Evolutionary conservation across 2,329 filamentous ascomycete species (phyloP).

Genomic region (Hypoxylon sp.): DNA sequence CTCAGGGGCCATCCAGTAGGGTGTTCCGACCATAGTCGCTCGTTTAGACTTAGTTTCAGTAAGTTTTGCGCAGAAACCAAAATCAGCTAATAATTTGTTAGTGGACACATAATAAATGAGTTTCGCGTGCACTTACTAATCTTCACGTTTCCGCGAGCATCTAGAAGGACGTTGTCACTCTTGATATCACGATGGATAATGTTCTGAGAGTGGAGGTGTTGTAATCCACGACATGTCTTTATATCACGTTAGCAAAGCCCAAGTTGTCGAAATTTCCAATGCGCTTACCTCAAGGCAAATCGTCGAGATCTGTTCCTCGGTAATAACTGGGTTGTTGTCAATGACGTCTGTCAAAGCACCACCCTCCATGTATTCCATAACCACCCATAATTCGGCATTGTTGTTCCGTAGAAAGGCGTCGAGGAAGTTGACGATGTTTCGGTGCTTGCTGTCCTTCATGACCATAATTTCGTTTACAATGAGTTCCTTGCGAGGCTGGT

Average conservation of each 20-base stretch:
- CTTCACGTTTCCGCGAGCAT: slow-evolving; percentile 95
- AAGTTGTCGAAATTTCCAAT: background rate
- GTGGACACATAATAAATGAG: slow-evolving; percentile 39
- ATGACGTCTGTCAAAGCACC: slow-evolving; percentile 98
- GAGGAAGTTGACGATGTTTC: slow-evolving; percentile 98
- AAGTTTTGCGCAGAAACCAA: slow-evolving; percentile 98
- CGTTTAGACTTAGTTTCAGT: slow-evolving; percentile 97
- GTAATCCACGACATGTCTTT: slow-evolving; percentile 94
- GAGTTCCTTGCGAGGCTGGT: slow-evolving; percentile 96
- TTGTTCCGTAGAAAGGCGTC: slow-evolving; percentile 97
- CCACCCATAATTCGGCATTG: slow-evolving; percentile 96
- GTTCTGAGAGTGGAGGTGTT: slow-evolving; percentile 94
- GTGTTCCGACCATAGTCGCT: slow-evolving; percentile 98
- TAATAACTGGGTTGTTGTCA: slow-evolving; percentile 95
- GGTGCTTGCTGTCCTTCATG: slow-evolving; percentile 99
- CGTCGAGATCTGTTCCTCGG: slow-evolving; percentile 96
- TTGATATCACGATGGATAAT: slow-evolving; percentile 99
- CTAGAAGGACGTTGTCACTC: slow-evolving; percentile 96
- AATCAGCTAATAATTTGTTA: slow-evolving; percentile 81
- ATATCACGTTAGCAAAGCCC: slow-evolving; percentile 43
- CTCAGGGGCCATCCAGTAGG: slow-evolving; percentile 99
- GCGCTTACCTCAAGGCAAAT: slow-evolving; percentile 91
- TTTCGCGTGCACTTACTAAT: slow-evolving; percentile 78
- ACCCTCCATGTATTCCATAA: slow-evolving; percentile 99
- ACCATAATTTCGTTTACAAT: slow-evolving; percentile 99